Evolutionary conservation across 495 filamentous ascomycete species (phyloP), one percentile per base, ranked within the genome.

Genomic region (Aspergillus bertholletiae): DNA sequence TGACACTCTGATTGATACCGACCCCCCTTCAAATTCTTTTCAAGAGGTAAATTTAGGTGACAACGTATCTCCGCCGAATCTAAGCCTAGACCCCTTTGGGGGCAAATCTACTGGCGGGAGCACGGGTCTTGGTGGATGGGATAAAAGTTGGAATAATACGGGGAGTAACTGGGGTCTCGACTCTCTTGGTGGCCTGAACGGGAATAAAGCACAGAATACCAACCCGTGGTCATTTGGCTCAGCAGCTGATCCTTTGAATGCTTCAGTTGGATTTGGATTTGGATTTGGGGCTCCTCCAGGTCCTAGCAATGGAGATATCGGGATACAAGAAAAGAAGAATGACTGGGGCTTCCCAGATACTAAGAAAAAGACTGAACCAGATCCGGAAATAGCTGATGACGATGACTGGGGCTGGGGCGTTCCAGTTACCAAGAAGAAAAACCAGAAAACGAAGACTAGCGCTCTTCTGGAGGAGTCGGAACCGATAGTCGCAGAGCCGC

Each of bases 81-180:
- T 80, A 26, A 73, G 63, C 45, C 76, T 80, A 48, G 75, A 72
- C 23, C 37, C 63, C 7, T 56, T 64, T 0, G 69, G 37, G 12
- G 23, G 50, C 18, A 73, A 70, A 27, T 58, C 66, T 11, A 60
- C 60, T 22, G 71, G 65, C 5, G 64, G 63, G 26, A 66, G 67
- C 1, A 75, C 75, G 58, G 63, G 63, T 28, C 76, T 80, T 43
- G 72, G 75, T 15, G 74, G 66, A 41, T 79, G 76, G 77, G 76
- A 71, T 7, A 70, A 70, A 46, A 62, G 59, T 43, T 79, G 75
- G 76, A 64, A 48, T 26, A 67, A 69, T 27, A 66, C 69, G 20
- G 72, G 71, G 35, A 67, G 58, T 32, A 71, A 63, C 59, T 69
- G 67, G 64, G 72, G 62, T 17, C 61, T 72, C 21, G 69, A 65